Evolutionary conservation across 805 yeast genomes (phyloP).

Genomic region (Pichia membranifaciens): DNA sequence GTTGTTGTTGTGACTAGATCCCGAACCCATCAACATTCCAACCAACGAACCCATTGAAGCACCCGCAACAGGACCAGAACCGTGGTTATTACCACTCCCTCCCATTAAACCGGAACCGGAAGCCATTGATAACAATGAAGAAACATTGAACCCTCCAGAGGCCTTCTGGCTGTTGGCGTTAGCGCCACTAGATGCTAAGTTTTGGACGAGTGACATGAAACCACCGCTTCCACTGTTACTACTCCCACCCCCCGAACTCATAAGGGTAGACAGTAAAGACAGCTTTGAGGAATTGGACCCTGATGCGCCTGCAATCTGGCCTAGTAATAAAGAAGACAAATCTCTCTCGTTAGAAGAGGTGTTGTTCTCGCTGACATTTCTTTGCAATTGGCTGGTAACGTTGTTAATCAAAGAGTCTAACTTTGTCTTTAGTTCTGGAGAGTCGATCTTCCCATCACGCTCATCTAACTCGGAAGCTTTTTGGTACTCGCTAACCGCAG

Average conservation of each 20-base stretch:
- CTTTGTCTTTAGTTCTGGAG: slow-evolving; percentile 29
- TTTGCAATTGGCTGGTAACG: slow-evolving; percentile 21
- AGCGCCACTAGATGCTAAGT: slow-evolving; percentile 24
- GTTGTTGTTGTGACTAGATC: background rate
- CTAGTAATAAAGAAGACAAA: slow-evolving; percentile 23
- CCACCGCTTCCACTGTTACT: slow-evolving; percentile 14
- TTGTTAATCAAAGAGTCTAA: slow-evolving; percentile 20
- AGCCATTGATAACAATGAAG: slow-evolving; percentile 17
- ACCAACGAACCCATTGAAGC: slow-evolving; percentile 21
- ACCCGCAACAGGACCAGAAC: slow-evolving; percentile 3
- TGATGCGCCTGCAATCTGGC: slow-evolving; percentile 25
- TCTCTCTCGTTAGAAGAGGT: slow-evolving; percentile 26
- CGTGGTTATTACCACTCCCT: slow-evolving; percentile 2
- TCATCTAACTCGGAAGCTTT: slow-evolving; percentile 30
- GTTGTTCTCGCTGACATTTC: slow-evolving; percentile 20
- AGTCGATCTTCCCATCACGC: slow-evolving; percentile 27
- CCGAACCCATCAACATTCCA: slow-evolving; percentile 15
- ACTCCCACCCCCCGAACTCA: slow-evolving; percentile 14
- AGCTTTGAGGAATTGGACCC: slow-evolving; percentile 25
- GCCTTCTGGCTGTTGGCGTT: slow-evolving; percentile 18
- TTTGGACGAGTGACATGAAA: slow-evolving; percentile 24
- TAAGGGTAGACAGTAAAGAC: slow-evolving; percentile 22
- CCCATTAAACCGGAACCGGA: slow-evolving; percentile 7
- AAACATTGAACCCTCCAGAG: slow-evolving; percentile 27
- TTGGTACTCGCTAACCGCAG: slow-evolving; percentile 26